Base-by-base conservation (phyloP, 331 rosid species). In the Acacia concinna region DNA sequence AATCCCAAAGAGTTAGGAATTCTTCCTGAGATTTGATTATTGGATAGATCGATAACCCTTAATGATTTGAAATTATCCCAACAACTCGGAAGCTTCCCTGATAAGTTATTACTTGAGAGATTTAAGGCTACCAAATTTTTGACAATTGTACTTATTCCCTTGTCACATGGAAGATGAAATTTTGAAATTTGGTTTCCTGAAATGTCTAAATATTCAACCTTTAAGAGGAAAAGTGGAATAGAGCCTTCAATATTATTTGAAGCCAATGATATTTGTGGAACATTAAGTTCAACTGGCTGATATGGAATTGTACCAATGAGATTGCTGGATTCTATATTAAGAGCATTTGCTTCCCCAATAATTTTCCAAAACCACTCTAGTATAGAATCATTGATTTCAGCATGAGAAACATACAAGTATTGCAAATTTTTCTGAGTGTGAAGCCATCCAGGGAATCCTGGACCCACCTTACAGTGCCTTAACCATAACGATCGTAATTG, bases 371-470 rank as follows among this genome's bases (percentile, higher is more conserved):
- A 62, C 68, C 40, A 62, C 0, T 28, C 8, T 0, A 83, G 86
- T 44, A 82, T 21, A 8, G 75, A 52, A 60, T 57, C 79, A 27
- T 74, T 44, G 21, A 85, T 79, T 34, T 32, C 21, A 11, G 78
- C 78, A 76, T 76, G 23, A 3, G 64, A 5, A 59, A 25, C 0
- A 1, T 0, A 0, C 0, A 59, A 59, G 0, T 0, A 0, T 4
- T 25, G 20, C 4, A 83, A 64, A 7, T 68, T 47, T 10, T 14
- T 40, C 30, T 86, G 81, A 0, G 77, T 75, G 21, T 15, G 71
- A 51, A 86, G 41, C 89, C 89, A 86, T 47, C 2, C 60, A 0
- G 86, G 89, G 43, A 86, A 80, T 0, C 34, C 37, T 1, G 83
- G 81, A 17, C 89, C 86, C 1, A 77, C 43, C 15, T 34, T 86